Evolutionary conservation across 129 eudicot genomes (phyloP).

Genomic region (Erigeron canadensis): DNA sequence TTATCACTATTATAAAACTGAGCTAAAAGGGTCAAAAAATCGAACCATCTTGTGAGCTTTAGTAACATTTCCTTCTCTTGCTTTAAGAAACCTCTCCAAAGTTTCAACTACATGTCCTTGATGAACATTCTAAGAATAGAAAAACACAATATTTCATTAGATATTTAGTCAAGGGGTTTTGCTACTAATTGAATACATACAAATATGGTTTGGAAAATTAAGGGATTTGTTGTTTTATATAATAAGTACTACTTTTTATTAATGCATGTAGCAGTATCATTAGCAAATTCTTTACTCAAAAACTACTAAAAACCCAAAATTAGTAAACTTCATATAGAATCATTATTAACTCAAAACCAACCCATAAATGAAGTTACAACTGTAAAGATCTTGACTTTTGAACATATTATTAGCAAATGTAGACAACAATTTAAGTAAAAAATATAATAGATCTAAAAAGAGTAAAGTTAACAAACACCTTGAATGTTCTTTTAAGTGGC

Average conservation of each 20-base stretch:
- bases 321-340: background rate
- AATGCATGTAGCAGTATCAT: too few species aligned
- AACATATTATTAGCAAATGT: background rate
- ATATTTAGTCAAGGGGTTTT: background rate
- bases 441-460: conserved; percentile 32
- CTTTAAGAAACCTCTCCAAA: conserved; percentile 62
- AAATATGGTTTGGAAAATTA: too few species aligned
- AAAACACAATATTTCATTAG: background rate
- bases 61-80: conserved; percentile 68
- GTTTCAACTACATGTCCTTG: conserved; percentile 63
- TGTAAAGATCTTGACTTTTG: conserved; percentile 26
- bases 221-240: too few species aligned
- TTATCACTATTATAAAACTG: background rate
- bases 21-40: conserved; percentile 9
- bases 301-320: background rate
- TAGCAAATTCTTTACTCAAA: background rate
- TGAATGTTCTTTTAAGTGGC: conserved; percentile 56
- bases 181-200: too few species aligned
- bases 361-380: background rate
- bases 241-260: too few species aligned
- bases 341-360: conserved; percentile 17
- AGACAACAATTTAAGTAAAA: conserved; percentile 11
- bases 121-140: conserved; percentile 54
- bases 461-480: conserved; percentile 50
- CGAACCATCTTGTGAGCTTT: conserved; percentile 70